These are phyloP conservation scores for Eucalyptus tenuipes DNA, from an alignment of 345 rosid genomes.

Conservation along the genomic window DNA sequence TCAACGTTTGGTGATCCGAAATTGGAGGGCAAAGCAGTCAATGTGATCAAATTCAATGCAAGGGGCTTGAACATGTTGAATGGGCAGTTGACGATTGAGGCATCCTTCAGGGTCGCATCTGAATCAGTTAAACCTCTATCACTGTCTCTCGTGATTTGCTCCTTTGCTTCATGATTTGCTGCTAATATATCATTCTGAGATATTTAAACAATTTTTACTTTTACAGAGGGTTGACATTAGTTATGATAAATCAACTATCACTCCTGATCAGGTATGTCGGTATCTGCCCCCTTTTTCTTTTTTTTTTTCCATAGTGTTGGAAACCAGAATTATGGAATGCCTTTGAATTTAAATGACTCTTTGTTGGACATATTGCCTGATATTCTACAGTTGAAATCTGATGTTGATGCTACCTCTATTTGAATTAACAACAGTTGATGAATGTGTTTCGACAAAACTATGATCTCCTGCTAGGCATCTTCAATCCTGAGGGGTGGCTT, in stretches of 20 bases:
- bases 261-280: constrained; percentile 61
- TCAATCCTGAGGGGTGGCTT: constrained; percentile 79
- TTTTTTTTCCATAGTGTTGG: not conserved
- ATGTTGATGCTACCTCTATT: not conserved
- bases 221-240: constrained; percentile 62
- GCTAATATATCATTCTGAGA: not conserved
- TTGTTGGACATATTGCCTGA: not conserved
- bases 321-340: not conserved
- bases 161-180: not conserved
- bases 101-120: constrained; percentile 60
- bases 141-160: not conserved
- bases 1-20: constrained; percentile 8
- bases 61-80: constrained; percentile 59
- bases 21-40: constrained; percentile 86
- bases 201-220: not conserved
- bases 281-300: not conserved
- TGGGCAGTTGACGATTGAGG: constrained; percentile 68
- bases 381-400: not conserved
- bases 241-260: constrained; percentile 54
- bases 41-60: constrained; percentile 74
- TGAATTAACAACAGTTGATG: constrained; percentile 44
- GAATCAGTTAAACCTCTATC: constrained; percentile 28
- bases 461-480: constrained; percentile 52
- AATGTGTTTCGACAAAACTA: constrained; percentile 62
- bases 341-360: not conserved